Base-by-base conservation (phyloP, 352 stramenopile species). In the Phytophthora chlamydospora region DNA sequence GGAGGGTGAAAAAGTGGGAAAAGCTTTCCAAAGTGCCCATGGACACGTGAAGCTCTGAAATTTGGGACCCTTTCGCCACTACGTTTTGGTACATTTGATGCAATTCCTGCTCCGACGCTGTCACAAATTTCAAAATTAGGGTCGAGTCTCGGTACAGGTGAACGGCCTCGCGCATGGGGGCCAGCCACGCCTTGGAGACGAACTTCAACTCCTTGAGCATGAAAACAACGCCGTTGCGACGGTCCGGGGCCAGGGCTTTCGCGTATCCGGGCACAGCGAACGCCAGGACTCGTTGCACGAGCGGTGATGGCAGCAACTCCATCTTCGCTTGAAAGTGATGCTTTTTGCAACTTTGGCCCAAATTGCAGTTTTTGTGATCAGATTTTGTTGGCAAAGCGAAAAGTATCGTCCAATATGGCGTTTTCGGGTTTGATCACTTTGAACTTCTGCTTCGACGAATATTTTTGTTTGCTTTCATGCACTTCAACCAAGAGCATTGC, bases 221-320 rank as follows among this genome's bases (percentile, higher is more conserved):
- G 3, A 35, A 38, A 7, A 19, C 40, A 6, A 42, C 33, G 32
- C 46, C n/a, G 14, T 35, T 41, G 11, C 52, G 35, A 21, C 17
- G 33, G 0, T 19, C 19, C 1, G 48, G 49, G 31, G 35, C 16
- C 4, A 58, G 21, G 14, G 58, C 40, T 2, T 66, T 43, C 4
- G 31, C 42, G 42, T 53, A 64, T 13, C 62, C 68, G 8, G 57
- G 50, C n/a, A 75, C 42, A 2, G 61, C 64, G 48, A 71, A 71
- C 42, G 39, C 53, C 55, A 80, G 32, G 14, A 78, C 43, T n/a
- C 39, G 40, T n/a, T 61, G 38, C 43, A 73, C 55, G 21, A 80
- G 38, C 41, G 68, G 60, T 27, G 38, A 21, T n/a, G 66, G 62
- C 13, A 78, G 57, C 39, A 35, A 5, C 21, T 46, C 21, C 58